Percentiles rank a stretch among this genome's conserved stretches.
Evolutionary conservation across 805 yeast genomes (phyloP).

Genomic region (Candida odintsovae): DNA sequence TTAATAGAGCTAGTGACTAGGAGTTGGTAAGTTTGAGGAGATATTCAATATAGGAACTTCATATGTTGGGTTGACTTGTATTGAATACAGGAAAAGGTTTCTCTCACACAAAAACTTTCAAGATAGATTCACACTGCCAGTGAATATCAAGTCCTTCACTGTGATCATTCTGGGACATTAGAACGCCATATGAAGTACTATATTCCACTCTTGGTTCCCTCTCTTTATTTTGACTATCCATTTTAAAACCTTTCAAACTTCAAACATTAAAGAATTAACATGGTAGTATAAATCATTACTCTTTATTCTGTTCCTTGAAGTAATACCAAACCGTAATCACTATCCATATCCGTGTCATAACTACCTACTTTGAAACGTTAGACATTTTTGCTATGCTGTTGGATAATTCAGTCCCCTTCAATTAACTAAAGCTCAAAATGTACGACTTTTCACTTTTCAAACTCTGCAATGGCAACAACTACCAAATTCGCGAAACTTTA

Average conservation of each 20-base stretch:
- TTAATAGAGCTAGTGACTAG: background rate
- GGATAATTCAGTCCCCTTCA: background rate
- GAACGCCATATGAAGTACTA: background rate
- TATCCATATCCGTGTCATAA: background rate
- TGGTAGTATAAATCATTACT: no score
- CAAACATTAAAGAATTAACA: no score
- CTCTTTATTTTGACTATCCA: background rate
- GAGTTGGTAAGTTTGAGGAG: background rate
- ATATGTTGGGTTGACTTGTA: no score
- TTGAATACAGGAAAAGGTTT: no score
- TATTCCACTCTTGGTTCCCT: background rate
- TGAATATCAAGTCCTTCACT: no score
- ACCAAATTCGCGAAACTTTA: background rate
- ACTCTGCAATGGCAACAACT: background rate
- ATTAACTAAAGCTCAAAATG: background rate
- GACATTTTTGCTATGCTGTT: conserved; percentile 19
- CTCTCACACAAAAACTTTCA: no score
- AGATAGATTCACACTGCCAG: background rate
- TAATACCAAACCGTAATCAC: background rate
- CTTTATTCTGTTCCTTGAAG: no score
- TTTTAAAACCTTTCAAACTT: background rate
- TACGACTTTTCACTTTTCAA: background rate
- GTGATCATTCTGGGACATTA: no score
- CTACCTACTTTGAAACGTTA: conserved; percentile 27
- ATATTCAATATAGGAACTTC: no score